phyloP scores from a whole-genome alignment of 495 filamentous ascomycete genomes.

The Collariella sp. region DNA sequence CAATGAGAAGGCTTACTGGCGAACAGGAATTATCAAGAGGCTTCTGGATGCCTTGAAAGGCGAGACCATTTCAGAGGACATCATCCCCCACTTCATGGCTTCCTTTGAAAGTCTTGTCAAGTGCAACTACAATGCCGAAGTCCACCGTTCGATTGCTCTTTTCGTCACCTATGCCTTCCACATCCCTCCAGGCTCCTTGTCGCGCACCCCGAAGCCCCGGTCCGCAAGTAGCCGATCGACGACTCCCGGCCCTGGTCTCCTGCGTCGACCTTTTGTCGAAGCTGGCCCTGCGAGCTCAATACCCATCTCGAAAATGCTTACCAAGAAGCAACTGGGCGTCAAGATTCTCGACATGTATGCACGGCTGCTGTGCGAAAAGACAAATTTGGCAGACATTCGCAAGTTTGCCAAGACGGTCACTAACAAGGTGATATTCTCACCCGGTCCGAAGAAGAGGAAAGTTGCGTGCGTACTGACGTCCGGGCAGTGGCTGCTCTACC shows the following conservation, averaged over 20 bases:
- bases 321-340: constrained; percentile 58
- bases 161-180: constrained; percentile 92
- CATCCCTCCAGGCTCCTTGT: constrained; percentile 43
- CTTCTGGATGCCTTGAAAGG: constrained; percentile 82
- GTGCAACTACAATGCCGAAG: constrained; percentile 69
- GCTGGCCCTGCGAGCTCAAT: constrained; percentile 10
- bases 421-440: constrained; percentile 63
- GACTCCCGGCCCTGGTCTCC: constrained; percentile 26
- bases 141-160: constrained; percentile 76
- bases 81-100: constrained; percentile 63
- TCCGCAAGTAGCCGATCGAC: constrained; percentile 31
- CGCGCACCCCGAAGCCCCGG: constrained; percentile 43
- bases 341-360: constrained; percentile 74
- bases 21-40: constrained; percentile 75
- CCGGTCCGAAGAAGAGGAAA: constrained; percentile 12
- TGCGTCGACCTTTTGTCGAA: constrained; percentile 26
- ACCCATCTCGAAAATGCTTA: constrained; percentile 26
- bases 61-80: constrained; percentile 61
- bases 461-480: constrained; percentile 33
- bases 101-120: constrained; percentile 72
- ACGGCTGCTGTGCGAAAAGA: constrained; percentile 68
- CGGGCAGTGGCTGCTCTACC: constrained; percentile 82
- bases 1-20: constrained; percentile 13
- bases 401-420: constrained; percentile 94
- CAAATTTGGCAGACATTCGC: constrained; percentile 56